Percentiles rank a stretch among this genome's conserved stretches.
phyloP scores from a whole-genome alignment of 78 protist genomes.

The Protostelium mycophagum region DNA sequence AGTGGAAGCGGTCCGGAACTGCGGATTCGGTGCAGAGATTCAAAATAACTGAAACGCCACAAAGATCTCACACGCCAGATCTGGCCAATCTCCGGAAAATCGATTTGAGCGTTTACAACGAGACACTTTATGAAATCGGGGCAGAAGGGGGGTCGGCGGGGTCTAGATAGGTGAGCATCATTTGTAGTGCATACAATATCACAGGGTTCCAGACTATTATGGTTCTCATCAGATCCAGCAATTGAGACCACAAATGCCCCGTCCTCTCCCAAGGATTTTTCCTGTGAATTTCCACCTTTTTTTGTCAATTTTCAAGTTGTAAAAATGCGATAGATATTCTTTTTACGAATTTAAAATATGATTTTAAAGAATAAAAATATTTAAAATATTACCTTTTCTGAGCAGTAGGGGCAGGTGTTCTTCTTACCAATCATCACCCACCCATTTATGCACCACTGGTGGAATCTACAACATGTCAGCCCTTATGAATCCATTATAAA shows the following conservation, averaged over 20 bases:
- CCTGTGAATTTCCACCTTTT: neutral
- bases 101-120: no score
- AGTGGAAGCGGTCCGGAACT: no score
- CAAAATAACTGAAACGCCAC: no score
- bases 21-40: no score
- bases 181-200: neutral
- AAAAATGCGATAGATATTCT: no score
- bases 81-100: no score
- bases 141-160: neutral
- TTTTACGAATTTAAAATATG: neutral
- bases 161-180: neutral
- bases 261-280: neutral
- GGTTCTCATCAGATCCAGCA: neutral
- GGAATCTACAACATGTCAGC: constrained; percentile 23
- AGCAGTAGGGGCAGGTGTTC: constrained; percentile 61
- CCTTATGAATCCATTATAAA: no score
- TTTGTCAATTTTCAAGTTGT: neutral
- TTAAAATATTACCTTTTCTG: constrained; percentile 24
- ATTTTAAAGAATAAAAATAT: neutral
- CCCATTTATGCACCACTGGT: constrained; percentile 49
- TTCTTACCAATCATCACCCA: constrained; percentile 67
- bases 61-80: no score
- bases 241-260: constrained; percentile 1
- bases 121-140: no score
- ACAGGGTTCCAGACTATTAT: constrained; percentile 5